These are phyloP conservation scores for Diaporthe eres DNA, from an alignment of 2,329 filamentous ascomycete genomes.

Conservation along the genomic window DNA sequence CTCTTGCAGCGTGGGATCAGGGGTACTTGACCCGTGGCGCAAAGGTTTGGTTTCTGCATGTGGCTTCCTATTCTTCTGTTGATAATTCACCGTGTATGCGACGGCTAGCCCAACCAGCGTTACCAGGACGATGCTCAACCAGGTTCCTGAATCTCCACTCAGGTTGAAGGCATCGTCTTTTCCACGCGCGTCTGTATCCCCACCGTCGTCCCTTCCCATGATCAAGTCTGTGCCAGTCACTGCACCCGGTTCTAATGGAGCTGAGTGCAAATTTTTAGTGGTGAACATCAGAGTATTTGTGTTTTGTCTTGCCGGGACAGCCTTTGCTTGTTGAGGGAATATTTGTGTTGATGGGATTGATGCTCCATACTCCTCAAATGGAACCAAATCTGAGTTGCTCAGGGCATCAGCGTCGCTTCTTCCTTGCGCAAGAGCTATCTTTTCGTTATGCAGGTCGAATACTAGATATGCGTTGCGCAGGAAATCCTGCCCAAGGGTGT, in stretches of 20 bases:
- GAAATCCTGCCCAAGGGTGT: conserved; percentile 1
- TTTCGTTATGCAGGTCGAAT: neutral
- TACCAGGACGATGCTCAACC: neutral
- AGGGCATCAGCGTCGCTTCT: neutral
- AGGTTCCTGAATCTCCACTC: neutral
- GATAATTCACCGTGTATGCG: neutral
- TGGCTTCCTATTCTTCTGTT: neutral
- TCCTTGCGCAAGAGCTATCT: neutral
- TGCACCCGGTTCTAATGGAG: neutral
- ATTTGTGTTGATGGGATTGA: neutral
- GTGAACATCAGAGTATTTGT: neutral
- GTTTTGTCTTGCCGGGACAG: neutral
- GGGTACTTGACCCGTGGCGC: too few species aligned
- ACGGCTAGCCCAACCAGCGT: neutral
- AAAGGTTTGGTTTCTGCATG: neutral
- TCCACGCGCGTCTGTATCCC: neutral
- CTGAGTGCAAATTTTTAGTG: neutral
- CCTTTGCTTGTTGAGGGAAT: neutral
- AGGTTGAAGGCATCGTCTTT: neutral
- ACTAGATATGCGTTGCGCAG: conserved; percentile 1
- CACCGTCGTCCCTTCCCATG: neutral
- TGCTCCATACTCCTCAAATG: neutral
- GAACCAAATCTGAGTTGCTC: neutral
- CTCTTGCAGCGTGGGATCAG: neutral
- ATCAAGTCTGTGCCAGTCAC: neutral